Evolutionary conservation across 139 green algal species (phyloP).

Genomic region (Coelastrella sp.): DNA sequence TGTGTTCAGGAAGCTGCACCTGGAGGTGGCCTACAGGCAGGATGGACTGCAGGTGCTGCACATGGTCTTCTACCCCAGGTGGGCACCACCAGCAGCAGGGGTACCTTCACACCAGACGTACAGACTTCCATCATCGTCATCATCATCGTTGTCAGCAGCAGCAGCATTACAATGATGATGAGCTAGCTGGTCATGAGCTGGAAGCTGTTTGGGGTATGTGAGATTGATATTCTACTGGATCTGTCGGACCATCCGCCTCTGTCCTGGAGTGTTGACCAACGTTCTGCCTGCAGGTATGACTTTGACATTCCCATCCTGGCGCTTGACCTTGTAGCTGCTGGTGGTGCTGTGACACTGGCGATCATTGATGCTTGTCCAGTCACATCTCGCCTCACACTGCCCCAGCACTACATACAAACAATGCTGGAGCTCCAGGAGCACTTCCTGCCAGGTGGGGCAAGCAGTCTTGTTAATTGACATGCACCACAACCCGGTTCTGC

Average conservation of each 20-base stretch:
- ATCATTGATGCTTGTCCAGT: conserved; percentile 82
- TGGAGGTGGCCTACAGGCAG: conserved; percentile 81
- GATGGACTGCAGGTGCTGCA: conserved; percentile 88
- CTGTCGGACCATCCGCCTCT: no score
- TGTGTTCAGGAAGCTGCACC: conserved; percentile 87
- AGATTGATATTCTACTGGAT: no score
- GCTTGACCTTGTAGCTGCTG: conserved; percentile 76
- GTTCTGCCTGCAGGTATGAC: conserved; percentile 56
- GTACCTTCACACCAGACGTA: background rate
- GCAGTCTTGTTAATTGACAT: background rate
- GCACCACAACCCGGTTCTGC: no score
- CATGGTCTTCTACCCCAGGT: conserved; percentile 81
- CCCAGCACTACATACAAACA: conserved; percentile 68
- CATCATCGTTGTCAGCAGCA: background rate
- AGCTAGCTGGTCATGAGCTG: no score
- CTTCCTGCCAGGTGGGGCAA: conserved; percentile 20
- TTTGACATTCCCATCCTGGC: conserved; percentile 82
- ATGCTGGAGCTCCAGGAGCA: conserved; percentile 73
- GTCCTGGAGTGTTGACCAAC: no score
- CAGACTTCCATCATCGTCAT: background rate
- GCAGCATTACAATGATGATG: no score
- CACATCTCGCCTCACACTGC: conserved; percentile 60
- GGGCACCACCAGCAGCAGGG: background rate
- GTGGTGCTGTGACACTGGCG: conserved; percentile 63
- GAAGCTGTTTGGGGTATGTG: no score